Base-by-base conservation (phyloP, 2,329 filamentous ascomycete genomes). In the Sphaerulina musiva region DNA sequence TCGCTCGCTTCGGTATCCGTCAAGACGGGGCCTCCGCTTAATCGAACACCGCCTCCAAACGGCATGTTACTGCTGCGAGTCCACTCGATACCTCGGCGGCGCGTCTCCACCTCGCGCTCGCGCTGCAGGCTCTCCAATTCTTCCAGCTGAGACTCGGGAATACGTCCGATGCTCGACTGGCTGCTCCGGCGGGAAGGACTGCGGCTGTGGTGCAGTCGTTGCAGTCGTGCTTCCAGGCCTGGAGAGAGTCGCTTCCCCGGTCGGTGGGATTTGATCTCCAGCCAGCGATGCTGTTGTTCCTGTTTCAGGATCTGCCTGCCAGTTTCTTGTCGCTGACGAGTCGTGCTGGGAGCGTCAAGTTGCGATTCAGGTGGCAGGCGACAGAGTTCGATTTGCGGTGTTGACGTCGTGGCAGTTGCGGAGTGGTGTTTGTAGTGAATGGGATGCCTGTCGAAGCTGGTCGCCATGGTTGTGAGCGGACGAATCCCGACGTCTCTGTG, bases 21-120 rank as follows among this genome's bases (percentile, higher is more conserved):
- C n/a, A 66, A 53, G 12, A 65, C 65, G 26, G 64, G 63, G 26
- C 62, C 64, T 41, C 66, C 64, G 53, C 59, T 59, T 38, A 68
- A 59, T 52, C 63, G 53, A 34, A 68, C 66, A 29, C 66, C 66
- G 23, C 66, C 65, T 5, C 66, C 66, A 36, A 64, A 61, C 23
- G 63, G 64, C 64, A 64, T 65, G 46, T 56, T 87, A 51, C 41
- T 45, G 40, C 48, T 51, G 29, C 48, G 40, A 32, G 14, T 51
- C 86, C 86, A 89, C 63, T 85, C 80, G 66, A 83, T 82, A 67
- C 85, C 85, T 65, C 84, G 79, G 67, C 84, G 79, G 69, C 84
- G 77, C 64, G 87, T 74, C 61, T 73, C 74, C 60, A 75, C 74
- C 23, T 79, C 80, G 38, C 59, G 53, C 20, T 52, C 41, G 61